Conservation (phyloP, 2,329 filamentous ascomycete species). For the Tolypocladium ovalisporum region DNA sequence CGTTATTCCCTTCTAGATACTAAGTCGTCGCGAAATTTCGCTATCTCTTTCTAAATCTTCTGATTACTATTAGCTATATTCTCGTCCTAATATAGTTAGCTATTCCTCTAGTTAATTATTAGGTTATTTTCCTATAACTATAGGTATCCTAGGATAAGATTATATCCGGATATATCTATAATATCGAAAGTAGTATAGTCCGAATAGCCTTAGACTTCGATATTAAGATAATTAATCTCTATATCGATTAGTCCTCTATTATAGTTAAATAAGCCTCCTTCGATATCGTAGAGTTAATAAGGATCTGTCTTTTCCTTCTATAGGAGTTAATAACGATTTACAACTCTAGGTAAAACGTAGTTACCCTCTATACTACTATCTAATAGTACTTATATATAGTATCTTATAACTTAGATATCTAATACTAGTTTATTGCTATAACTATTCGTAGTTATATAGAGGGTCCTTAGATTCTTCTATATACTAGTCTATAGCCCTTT, state of each 20-base stretch:
- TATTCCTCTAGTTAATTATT: background rate
- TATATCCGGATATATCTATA: background rate
- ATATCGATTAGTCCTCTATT: background rate
- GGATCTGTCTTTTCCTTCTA: background rate
- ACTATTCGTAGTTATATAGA: no score
- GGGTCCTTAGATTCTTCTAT: background rate
- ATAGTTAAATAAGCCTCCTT: background rate
- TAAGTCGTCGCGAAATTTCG: background rate
- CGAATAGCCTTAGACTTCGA: background rate
- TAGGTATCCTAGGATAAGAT: background rate
- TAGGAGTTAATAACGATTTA: background rate
- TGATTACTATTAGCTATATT: background rate
- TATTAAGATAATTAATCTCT: background rate
- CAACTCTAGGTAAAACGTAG: background rate
- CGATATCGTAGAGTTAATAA: background rate
- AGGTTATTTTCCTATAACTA: background rate
- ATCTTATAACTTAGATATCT: background rate
- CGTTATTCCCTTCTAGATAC: background rate
- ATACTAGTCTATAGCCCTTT: no score
- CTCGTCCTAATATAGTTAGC: background rate
- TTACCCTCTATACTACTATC: background rate
- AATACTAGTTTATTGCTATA: background rate
- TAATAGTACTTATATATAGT: background rate
- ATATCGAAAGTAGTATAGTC: background rate
- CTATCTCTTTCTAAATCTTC: background rate